Percentiles rank a stretch among this genome's conserved stretches.
phyloP scores from a whole-genome alignment of 371 early-diverging fungal genomes.

The Blyttiomyces sp. region DNA sequence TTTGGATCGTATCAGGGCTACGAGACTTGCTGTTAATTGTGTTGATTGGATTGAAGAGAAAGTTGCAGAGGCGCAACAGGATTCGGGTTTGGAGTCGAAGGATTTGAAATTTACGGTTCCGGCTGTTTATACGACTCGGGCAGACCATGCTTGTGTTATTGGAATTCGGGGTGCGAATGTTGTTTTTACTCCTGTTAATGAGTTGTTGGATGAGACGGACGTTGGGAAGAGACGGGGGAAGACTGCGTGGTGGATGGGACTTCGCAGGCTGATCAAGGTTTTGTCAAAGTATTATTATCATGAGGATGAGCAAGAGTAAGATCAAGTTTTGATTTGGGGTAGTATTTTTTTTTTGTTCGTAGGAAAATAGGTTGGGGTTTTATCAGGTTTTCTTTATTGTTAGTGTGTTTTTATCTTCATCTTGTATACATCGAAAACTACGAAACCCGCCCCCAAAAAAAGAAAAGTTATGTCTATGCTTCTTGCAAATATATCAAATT shows the following conservation, averaged over 20 bases:
- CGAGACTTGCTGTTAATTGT: slow-evolving; percentile 73
- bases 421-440: too few species aligned
- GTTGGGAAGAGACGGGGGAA: slow-evolving; percentile 75
- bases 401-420: too few species aligned
- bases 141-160: slow-evolving; percentile 71
- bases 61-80: slow-evolving; percentile 13
- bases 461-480: too few species aligned
- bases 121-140: slow-evolving; percentile 46
- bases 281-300: slow-evolving; percentile 40
- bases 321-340: too few species aligned
- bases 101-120: background rate
- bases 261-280: slow-evolving; percentile 44
- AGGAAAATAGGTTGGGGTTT: too few species aligned
- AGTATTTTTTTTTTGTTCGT: too few species aligned
- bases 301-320: slow-evolving; percentile 16
- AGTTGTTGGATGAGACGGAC: slow-evolving; percentile 59
- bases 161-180: slow-evolving; percentile 80
- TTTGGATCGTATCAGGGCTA: slow-evolving; percentile 92
- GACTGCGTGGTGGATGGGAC: slow-evolving; percentile 78
- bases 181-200: slow-evolving; percentile 67
- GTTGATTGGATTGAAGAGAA: slow-evolving; percentile 49
- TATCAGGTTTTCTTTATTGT: too few species aligned
- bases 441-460: too few species aligned
- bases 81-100: background rate
- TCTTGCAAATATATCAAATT: too few species aligned